A percentile compares a stretch with the other conserved stretches of the same genome.
These are phyloP conservation scores for Teratosphaeria zuluensis DNA, from an alignment of 2,329 filamentous ascomycete species.

Conservation along the genomic window DNA sequence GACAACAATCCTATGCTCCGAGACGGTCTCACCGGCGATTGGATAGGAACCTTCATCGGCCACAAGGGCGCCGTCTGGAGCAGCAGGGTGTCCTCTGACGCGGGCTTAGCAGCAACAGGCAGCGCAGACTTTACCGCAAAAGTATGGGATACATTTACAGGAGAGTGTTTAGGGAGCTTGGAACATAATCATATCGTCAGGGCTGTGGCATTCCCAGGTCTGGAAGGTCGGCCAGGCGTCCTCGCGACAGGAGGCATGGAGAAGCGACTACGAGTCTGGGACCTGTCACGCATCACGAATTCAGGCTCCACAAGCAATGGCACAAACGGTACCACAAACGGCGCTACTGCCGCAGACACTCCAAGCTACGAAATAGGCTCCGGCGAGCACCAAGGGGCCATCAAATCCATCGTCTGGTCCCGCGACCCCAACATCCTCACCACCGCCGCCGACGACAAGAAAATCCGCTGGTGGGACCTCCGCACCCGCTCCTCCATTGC, in stretches of 20 bases:
- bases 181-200: slow-evolving; percentile 94
- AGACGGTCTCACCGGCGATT: slow-evolving; percentile 90
- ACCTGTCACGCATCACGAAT: slow-evolving; percentile 50
- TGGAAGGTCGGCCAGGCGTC: slow-evolving; percentile 57
- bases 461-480: slow-evolving; percentile 89
- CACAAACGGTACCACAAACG: slow-evolving; percentile 6
- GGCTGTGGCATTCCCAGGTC: slow-evolving; percentile 68
- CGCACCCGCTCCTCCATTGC: slow-evolving; percentile 65
- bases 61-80: slow-evolving; percentile 99
- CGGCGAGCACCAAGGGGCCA: slow-evolving; percentile 72
- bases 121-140: slow-evolving; percentile 88
- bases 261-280: slow-evolving; percentile 92
- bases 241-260: slow-evolving; percentile 91
- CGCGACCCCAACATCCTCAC: slow-evolving; percentile 77
- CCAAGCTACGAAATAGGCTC: slow-evolving; percentile 79
- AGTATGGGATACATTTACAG: slow-evolving; percentile 94
- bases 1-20: slow-evolving; percentile 98
- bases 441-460: slow-evolving; percentile 84
- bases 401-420: slow-evolving; percentile 90
- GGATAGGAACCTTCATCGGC: slow-evolving; percentile 96
- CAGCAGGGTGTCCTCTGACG: slow-evolving; percentile 79
- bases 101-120: slow-evolving; percentile 78
- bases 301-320: slow-evolving; percentile 7
- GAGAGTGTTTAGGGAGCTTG: slow-evolving; percentile 76
- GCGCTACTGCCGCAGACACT: slow-evolving; percentile 4